Evolutionary conservation across 1,284 basidiomycete genomes (phyloP).

Genomic region (Boletus semigastroideus): DNA sequence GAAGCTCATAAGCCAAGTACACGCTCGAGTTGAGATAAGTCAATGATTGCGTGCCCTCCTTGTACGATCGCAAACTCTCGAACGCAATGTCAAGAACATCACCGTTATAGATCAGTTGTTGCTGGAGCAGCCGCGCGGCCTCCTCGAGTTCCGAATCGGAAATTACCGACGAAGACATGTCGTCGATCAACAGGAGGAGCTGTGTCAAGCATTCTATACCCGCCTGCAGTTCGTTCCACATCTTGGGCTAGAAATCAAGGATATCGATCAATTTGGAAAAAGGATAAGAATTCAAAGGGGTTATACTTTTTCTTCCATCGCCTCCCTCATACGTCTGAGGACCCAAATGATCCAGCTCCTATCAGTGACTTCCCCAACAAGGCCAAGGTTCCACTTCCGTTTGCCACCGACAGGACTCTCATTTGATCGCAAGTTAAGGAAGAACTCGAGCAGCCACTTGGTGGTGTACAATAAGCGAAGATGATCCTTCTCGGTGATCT

Average conservation of each 20-base stretch:
- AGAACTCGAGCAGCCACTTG: conserved; percentile 90
- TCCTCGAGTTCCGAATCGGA: conserved; percentile 61
- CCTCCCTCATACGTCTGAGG: conserved; percentile 80
- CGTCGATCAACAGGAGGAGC: conserved; percentile 80
- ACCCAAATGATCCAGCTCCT: conserved; percentile 87
- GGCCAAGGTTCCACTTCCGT: conserved; percentile 64
- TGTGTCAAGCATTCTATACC: conserved; percentile 91
- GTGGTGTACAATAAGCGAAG: conserved; percentile 80
- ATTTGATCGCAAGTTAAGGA: conserved; percentile 58
- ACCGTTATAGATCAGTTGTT: conserved; percentile 91
- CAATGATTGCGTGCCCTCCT: conserved; percentile 66
- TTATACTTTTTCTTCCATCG: conserved; percentile 83
- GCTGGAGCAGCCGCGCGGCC: conserved; percentile 76
- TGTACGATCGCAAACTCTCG: conserved; percentile 74
- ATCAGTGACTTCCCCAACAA: conserved; percentile 83
- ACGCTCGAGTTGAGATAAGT: conserved; percentile 85
- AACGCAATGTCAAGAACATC: conserved; percentile 87
- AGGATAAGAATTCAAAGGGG: conserved; percentile 1
- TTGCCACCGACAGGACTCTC: conserved; percentile 36
- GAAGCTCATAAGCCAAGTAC: conserved; percentile 76
- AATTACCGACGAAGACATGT: conserved; percentile 45
- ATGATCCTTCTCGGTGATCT: conserved; percentile 89
- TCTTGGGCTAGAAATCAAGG: conserved; percentile 63
- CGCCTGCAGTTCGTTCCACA: conserved; percentile 94
- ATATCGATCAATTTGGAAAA: conserved; percentile 12